Percentiles rank a stretch among this genome's conserved stretches.
Conservation (phyloP, 2,329 filamentous ascomycete genomes). For the Simplicillium sp. region DNA sequence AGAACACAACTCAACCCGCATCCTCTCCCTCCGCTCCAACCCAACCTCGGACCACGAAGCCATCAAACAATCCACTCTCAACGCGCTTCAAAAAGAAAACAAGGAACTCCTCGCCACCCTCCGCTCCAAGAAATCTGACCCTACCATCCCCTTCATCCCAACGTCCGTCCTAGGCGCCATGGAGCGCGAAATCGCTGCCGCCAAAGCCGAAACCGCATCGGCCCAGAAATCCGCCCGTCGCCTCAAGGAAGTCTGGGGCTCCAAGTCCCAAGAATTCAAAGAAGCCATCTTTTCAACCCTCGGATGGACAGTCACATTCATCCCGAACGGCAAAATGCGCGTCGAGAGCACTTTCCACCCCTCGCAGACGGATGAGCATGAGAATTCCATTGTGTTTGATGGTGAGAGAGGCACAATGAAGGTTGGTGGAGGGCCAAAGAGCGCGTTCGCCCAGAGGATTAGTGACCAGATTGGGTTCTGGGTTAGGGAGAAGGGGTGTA, state of each 20-base stretch:
- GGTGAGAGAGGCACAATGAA: slow-evolving; percentile 97
- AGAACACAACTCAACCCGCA: slow-evolving; percentile 64
- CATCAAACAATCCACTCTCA: slow-evolving; percentile 72
- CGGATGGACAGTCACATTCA: slow-evolving; percentile 91
- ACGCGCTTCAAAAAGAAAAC: slow-evolving; percentile 74
- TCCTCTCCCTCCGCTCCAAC: slow-evolving; percentile 84
- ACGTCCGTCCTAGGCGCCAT: slow-evolving; percentile 65
- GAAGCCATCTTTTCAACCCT: slow-evolving; percentile 87
- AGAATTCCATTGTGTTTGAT: slow-evolving; percentile 74
- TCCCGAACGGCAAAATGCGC: slow-evolving; percentile 93
- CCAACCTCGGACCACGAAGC: slow-evolving; percentile 80
- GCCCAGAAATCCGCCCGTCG: slow-evolving; percentile 77
- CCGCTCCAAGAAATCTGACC: slow-evolving; percentile 28
- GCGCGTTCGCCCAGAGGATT: slow-evolving; percentile 78
- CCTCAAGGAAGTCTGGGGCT: slow-evolving; percentile 84
- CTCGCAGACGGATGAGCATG: slow-evolving; percentile 56
- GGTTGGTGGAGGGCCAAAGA: slow-evolving; percentile 81
- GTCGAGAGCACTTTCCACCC: slow-evolving; percentile 82
- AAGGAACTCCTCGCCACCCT: slow-evolving; percentile 70
- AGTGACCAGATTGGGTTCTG: slow-evolving; percentile 85
- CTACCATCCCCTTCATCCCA: slow-evolving; percentile 58
- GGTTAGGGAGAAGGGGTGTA: slow-evolving; percentile 88
- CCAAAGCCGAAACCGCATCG: slow-evolving; percentile 55
- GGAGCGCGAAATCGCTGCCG: slow-evolving; percentile 65
- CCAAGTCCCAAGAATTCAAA: slow-evolving; percentile 89